Conservation (phyloP, 495 filamentous ascomycete genomes). For the Cudoniella acicularis region DNA sequence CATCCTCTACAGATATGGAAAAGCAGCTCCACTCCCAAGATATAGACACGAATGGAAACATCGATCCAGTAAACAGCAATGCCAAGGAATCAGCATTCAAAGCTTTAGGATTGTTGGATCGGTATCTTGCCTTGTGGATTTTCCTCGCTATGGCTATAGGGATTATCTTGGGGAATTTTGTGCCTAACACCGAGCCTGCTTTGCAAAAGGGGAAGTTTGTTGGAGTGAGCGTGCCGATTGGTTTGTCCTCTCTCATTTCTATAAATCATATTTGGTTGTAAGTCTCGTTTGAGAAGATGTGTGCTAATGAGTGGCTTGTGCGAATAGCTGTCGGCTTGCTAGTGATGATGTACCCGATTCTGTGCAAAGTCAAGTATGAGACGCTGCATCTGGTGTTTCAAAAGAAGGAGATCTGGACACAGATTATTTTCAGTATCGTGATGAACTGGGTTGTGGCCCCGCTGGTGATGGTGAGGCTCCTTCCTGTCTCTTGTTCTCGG, state of each 20-base stretch:
- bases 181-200: slow-evolving; percentile 53
- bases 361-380: slow-evolving; percentile 88
- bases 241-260: slow-evolving; percentile 46
- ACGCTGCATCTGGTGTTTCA: slow-evolving; percentile 66
- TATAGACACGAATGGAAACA: no score
- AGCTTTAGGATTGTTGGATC: slow-evolving; percentile 63
- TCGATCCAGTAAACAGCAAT: no score
- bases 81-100: slow-evolving; percentile 41
- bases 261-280: no score
- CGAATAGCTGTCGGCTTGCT: slow-evolving; percentile 57
- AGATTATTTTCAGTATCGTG: slow-evolving; percentile 71
- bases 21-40: no score
- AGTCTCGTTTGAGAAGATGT: no score
- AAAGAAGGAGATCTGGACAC: slow-evolving; percentile 65
- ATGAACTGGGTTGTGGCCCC: slow-evolving; percentile 92
- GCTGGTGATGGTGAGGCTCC: slow-evolving; percentile 78
- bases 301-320: background rate
- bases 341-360: slow-evolving; percentile 75
- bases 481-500: background rate
- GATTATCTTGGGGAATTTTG: slow-evolving; percentile 77
- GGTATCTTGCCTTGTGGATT: slow-evolving; percentile 81
- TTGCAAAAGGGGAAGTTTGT: slow-evolving; percentile 70
- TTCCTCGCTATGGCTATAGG: slow-evolving; percentile 80
- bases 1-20: no score
- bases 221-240: slow-evolving; percentile 74